A percentile compares a stretch with the other conserved stretches of the same genome.
These are phyloP conservation scores for Geotrichum ghanense DNA, from an alignment of 805 yeast genomes.

Conservation along the genomic window DNA sequence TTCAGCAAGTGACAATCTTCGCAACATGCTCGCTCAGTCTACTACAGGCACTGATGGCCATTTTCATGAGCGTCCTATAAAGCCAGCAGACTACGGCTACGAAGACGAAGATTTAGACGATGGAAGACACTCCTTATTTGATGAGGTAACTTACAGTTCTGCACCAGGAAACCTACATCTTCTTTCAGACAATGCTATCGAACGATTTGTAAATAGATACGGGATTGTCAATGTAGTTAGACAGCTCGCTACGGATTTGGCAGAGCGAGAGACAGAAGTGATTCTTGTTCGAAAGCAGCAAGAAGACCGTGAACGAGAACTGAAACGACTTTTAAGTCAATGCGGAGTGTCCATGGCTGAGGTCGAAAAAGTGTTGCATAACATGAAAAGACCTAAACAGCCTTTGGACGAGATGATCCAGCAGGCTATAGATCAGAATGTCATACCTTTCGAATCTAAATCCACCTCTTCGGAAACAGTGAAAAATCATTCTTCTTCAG, in stretches of 20 bases:
- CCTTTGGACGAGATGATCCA: slow-evolving; percentile 15
- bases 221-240: slow-evolving; percentile 30
- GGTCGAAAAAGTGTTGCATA: slow-evolving; percentile 18
- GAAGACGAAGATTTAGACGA: background rate
- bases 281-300: slow-evolving; percentile 24
- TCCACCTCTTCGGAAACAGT: background rate
- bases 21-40: background rate
- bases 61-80: background rate
- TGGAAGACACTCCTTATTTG: slow-evolving; percentile 11
- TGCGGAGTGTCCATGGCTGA: slow-evolving; percentile 20
- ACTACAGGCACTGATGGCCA: background rate
- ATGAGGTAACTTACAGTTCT: slow-evolving; percentile 13
- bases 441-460: background rate
- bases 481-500: background rate
- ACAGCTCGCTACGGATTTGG: slow-evolving; percentile 38
- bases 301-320: slow-evolving; percentile 23
- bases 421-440: slow-evolving; percentile 14
- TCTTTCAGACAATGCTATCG: slow-evolving; percentile 23
- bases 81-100: background rate
- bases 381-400: slow-evolving; percentile 12
- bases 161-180: slow-evolving; percentile 30
- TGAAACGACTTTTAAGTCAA: slow-evolving; percentile 18
- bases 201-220: slow-evolving; percentile 23
- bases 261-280: slow-evolving; percentile 37
- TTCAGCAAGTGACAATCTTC: background rate